phyloP scores from a whole-genome alignment of 768 basidiomycete species.

The Chalciporus pseudorubinellus region DNA sequence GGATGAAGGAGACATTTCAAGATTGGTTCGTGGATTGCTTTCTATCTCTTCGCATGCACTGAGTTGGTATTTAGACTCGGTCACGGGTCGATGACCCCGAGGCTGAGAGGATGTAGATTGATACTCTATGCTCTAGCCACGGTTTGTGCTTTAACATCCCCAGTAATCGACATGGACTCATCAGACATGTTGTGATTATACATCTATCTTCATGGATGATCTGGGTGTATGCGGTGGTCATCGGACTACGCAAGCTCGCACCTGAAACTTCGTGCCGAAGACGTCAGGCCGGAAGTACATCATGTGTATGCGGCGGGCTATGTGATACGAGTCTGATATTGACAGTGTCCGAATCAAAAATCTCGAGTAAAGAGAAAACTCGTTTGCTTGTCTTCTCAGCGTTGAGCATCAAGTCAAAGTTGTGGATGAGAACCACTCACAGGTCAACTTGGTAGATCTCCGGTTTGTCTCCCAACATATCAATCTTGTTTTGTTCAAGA shows the following conservation, averaged over 20 bases:
- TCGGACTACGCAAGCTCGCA: constrained; percentile 51
- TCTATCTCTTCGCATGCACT: constrained; percentile 4
- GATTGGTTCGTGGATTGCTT: constrained; percentile 46
- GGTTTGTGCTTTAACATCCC: constrained; percentile 17
- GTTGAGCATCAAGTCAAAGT: constrained; percentile 4
- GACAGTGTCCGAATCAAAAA: constrained; percentile 56
- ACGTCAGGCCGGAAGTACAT: constrained; percentile 41
- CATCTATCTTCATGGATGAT: neutral
- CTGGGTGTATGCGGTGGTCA: constrained; percentile 26
- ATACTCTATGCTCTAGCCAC: constrained; percentile 24
- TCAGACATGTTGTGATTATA: constrained; percentile 15
- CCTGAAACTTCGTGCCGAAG: constrained; percentile 38
- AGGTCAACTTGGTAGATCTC: constrained; percentile 48
- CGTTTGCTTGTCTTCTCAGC: constrained; percentile 31
- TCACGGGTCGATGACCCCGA: constrained; percentile 63
- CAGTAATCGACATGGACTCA: constrained; percentile 10
- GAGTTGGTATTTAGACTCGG: constrained; percentile 43
- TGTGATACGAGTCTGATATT: constrained; percentile 63
- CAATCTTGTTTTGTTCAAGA: constrained; percentile 46
- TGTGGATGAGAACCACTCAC: constrained; percentile 36
- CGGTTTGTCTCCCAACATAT: constrained; percentile 37
- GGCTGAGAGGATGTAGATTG: constrained; percentile 62
- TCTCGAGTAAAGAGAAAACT: constrained; percentile 48
- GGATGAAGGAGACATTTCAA: constrained; percentile 61
- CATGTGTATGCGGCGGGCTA: constrained; percentile 64